Conservation (phyloP, 1,139 yeast genomes). For the Sugiyamaella grinbergsii region DNA sequence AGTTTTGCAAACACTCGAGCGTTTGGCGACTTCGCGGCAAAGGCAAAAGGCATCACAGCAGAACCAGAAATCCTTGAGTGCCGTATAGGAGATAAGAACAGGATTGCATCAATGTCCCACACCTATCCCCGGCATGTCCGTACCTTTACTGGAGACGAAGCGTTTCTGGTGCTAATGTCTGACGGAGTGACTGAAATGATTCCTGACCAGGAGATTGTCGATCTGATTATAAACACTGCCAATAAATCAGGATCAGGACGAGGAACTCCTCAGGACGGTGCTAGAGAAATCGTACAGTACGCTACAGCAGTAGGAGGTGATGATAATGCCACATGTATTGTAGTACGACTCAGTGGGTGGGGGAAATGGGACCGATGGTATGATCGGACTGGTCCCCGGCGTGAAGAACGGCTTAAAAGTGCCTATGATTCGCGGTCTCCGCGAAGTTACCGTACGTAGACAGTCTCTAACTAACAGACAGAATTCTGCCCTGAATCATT, state of each 20-base stretch:
- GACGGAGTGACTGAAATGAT: constrained; percentile 86
- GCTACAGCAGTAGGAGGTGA: constrained; percentile 89
- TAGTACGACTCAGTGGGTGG: constrained; percentile 85
- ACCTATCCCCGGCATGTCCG: constrained; percentile 19
- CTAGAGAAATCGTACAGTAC: constrained; percentile 80
- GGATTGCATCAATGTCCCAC: constrained; percentile 41
- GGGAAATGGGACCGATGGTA: constrained; percentile 69
- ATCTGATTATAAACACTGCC: constrained; percentile 72
- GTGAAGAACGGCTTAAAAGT: constrained; percentile 69
- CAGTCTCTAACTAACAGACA: not conserved
- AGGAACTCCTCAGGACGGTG: constrained; percentile 85
- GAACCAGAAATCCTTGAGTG: constrained; percentile 85
- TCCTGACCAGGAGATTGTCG: constrained; percentile 90
- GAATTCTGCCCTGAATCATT: not conserved
- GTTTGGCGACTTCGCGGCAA: constrained; percentile 84
- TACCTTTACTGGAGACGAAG: constrained; percentile 63
- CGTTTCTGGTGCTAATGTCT: constrained; percentile 72
- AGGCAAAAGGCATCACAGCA: constrained; percentile 81
- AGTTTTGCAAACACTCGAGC: constrained; percentile 89
- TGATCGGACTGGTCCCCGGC: constrained; percentile 78
- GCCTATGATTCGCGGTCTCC: constrained; percentile 39
- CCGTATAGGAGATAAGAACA: constrained; percentile 54
- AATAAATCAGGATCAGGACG: constrained; percentile 63
- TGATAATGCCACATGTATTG: constrained; percentile 90
- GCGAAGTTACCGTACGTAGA: constrained; percentile 12